These are phyloP conservation scores for Pseudopyricularia cyperi DNA, from an alignment of 2,329 filamentous ascomycete genomes.

Conservation along the genomic window DNA sequence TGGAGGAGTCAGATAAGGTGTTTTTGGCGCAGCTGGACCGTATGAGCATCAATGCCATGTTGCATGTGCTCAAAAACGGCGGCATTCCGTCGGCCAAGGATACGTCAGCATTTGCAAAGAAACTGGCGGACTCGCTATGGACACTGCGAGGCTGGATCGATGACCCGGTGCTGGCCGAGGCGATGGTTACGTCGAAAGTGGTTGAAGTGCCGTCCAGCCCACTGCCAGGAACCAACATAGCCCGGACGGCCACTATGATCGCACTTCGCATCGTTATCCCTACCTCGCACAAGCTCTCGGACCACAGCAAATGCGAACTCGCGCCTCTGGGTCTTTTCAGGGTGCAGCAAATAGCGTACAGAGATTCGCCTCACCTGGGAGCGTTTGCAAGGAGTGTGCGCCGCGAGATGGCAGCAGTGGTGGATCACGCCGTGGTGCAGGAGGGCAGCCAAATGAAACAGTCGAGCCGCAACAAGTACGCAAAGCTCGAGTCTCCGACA, in stretches of 20 bases:
- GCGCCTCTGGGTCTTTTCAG: conserved; percentile 38
- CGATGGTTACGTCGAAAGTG: conserved; percentile 27
- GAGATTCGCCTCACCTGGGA: conserved; percentile 5
- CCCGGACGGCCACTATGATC: conserved; percentile 14
- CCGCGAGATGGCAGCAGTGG: conserved; percentile 4
- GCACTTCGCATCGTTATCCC: conserved; percentile 35
- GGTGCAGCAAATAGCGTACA: conserved; percentile 12
- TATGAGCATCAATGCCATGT: conserved; percentile 24
- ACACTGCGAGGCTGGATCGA: conserved; percentile 26
- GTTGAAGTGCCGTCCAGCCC: conserved; percentile 28
- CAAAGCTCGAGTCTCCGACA: neutral
- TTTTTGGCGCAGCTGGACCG: conserved; percentile 38
- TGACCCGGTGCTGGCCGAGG: conserved; percentile 31
- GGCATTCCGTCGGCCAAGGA: conserved; percentile 24
- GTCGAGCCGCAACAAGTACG: neutral
- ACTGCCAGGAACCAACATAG: conserved; percentile 10
- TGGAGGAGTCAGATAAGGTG: conserved; percentile 39
- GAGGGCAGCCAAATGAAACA: neutral
- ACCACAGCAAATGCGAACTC: conserved; percentile 30
- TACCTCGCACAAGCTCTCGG: conserved; percentile 27
- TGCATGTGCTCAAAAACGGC: conserved; percentile 22
- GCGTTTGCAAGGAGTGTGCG: conserved; percentile 5
- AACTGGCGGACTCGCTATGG: conserved; percentile 29
- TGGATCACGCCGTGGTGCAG: neutral
- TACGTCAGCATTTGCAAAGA: conserved; percentile 25